Conservation (phyloP, 305 asterid species). For the Fraxinus baroniana region DNA sequence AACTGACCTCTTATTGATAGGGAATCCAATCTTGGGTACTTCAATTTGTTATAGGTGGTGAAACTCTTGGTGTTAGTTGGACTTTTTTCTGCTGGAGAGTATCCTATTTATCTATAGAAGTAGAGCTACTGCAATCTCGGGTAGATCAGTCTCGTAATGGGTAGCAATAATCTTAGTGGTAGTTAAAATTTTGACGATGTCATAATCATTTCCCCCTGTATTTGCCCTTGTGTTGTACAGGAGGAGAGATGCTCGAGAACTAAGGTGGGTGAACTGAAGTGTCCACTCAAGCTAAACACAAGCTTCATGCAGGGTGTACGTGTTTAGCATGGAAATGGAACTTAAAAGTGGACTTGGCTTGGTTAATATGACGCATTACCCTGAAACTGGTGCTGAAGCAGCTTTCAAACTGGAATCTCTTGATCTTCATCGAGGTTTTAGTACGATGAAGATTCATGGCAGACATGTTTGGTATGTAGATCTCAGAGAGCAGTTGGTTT, state of each 20-base stretch:
- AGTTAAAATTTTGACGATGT: constrained; percentile 58
- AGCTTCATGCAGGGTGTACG: constrained; percentile 35
- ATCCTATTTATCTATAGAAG: constrained; percentile 20
- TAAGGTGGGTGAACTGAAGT: constrained; percentile 42
- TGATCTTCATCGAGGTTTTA: constrained; percentile 30
- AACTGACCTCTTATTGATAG: constrained; percentile 9
- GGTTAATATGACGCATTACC: constrained; percentile 29
- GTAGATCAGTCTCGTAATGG: constrained; percentile 48
- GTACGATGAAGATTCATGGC: constrained; percentile 32
- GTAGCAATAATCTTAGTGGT: constrained; percentile 64
- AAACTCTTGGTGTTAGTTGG: constrained; percentile 13
- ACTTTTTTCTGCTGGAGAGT: neutral
- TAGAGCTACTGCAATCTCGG: constrained; percentile 38
- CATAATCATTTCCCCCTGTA: constrained; percentile 68
- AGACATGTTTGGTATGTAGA: constrained; percentile 32
- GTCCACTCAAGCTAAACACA: constrained; percentile 37
- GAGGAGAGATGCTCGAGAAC: constrained; percentile 58
- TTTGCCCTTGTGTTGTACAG: constrained; percentile 90
- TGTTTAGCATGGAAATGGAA: constrained; percentile 39
- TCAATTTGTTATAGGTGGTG: constrained; percentile 7
- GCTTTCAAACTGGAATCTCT: constrained; percentile 25
- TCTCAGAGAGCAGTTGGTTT: constrained; percentile 2
- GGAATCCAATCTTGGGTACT: constrained; percentile 8
- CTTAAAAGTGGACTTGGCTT: constrained; percentile 38
- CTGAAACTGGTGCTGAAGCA: constrained; percentile 33